Percentiles rank a stretch among this genome's conserved stretches.
Conservation (phyloP, 1,284 basidiomycete genomes). For the Termitomyces sp. region DNA sequence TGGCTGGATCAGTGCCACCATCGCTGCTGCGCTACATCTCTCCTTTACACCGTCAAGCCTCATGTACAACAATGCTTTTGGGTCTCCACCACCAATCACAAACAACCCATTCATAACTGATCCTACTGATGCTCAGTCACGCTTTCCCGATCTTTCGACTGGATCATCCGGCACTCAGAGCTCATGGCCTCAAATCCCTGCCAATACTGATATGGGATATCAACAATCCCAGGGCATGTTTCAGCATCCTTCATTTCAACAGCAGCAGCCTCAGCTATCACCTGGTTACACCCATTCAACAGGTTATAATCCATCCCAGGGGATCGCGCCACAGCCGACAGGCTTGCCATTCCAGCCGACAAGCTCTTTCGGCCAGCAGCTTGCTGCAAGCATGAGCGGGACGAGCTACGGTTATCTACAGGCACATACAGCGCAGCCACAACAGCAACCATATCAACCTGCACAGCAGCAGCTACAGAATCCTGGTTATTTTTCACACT, state of each 20-base stretch:
- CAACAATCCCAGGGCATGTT: constrained; percentile 17
- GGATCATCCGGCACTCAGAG: constrained; percentile 22
- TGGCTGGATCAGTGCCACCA: neutral
- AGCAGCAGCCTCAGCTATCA: constrained; percentile 26
- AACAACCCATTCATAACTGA: constrained; percentile 57
- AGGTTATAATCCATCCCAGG: constrained; percentile 12
- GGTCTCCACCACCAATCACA: constrained; percentile 29
- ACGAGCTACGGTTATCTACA: constrained; percentile 40
- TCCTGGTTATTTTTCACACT: constrained; percentile 42
- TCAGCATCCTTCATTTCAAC: constrained; percentile 30
- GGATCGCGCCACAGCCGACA: constrained; percentile 15
- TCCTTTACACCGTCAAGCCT: constrained; percentile 8
- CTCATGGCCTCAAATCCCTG: constrained; percentile 26
- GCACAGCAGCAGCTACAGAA: constrained; percentile 37
- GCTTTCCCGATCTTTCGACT: constrained; percentile 49
- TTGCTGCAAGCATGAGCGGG: constrained; percentile 33
- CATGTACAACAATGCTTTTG: constrained; percentile 38
- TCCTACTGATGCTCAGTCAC: constrained; percentile 36
- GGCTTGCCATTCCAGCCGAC: constrained; percentile 31
- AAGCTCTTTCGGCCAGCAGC: constrained; percentile 34
- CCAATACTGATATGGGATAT: constrained; percentile 20
- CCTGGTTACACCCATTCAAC: constrained; percentile 18
- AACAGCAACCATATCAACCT: constrained; percentile 26
- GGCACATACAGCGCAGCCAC: constrained; percentile 24
- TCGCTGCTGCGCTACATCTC: neutral